Evolutionary conservation across 164 flowering plant species (phyloP), one percentile per base, ranked within the genome.

Genomic region (Saururus chinensis): DNA sequence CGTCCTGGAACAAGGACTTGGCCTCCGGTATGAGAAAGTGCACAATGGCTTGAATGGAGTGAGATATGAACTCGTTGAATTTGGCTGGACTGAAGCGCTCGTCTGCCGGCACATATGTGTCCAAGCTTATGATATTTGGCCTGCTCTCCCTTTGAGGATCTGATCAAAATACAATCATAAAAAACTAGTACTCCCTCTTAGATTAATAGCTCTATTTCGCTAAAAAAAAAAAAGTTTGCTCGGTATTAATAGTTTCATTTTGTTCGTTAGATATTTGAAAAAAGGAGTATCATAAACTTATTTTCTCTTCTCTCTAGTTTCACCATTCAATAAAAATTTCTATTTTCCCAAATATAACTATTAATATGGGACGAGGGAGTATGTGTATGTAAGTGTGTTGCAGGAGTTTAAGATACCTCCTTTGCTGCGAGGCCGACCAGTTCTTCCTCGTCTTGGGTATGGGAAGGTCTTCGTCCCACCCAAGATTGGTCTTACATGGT

Each of bases 401-500:
- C 23, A 51, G 14, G 30, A 55, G 52, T 24, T 3, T 22, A 53
- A 4, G 12, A 17, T 52, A 83, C 95, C 95, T 71, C 69, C 24
- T 0, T 71, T 57, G 19, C 82, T 53, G 30, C 82, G 82, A 60
- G 83, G 71, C 25, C 92, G 69, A 8, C 96, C 87, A 0, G 98
- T 89, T 77, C 92, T 77, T 57, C 87, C 85, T 40, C 98, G 70
- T 1, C 96, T 82, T 26, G 96, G 98, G 57, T 92, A 92, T 23
- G 96, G 98, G 58, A 73, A 75, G 22, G 76, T 62, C 0, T 57
- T n/a, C 0, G 96, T 78, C 35, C 98, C 98, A 48, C 98, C 98
- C n/a, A 86, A 84, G 53, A 81, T 69, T 0, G 85, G 96, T 12
- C 95, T 79, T 11, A 63, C 82, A 56, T 70, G 66, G 0, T 73